Base-by-base conservation (phyloP, 441 rosid genomes). In the Populus hybrid region DNA sequence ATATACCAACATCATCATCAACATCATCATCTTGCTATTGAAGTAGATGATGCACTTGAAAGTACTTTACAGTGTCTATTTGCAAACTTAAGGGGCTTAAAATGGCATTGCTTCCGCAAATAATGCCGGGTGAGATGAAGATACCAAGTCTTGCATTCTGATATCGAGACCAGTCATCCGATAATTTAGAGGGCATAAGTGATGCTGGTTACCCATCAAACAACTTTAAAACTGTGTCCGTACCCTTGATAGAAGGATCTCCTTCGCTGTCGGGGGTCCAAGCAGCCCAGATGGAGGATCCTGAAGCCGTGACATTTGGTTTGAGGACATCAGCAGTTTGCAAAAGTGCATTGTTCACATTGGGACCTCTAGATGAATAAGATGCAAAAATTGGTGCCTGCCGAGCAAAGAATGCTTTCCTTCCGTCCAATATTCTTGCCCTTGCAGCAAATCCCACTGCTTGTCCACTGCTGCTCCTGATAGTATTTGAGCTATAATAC, bases 361-460 rank as follows among this genome's bases (percentile, higher is more conserved):
- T 94, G 20, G 97, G 98, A 65, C 98, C 99, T 84, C 99, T 88
- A 50, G 97, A 94, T 18, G 99, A 94, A 85, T 90, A 94, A 77
- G 86, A 92, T 94, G 94, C 92, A 69, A 93, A 84, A 84, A 92
- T 87, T 40, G 92, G 95, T 78, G 98, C 98, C 64, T 87, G 85
- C 61, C 84, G 78, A 75, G 87, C 80, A 82, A 86, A 92, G 82
- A 87, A 87, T 69, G 97, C 92, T 63, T 85, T 81, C 80, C 89
- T 85, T 72, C 99, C 99, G 21, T 94, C 99, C 61, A 86, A 21
- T 78, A 93, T 88, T 82, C 90, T 78, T 64, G 94, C 97, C 67
- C 78, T 85, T 74, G 90, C 97, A 1, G 88, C 88, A 76, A 88
- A 92, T 78, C 79, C 77, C 71, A 87, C 83, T 59, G 91, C 89